Conservation (phyloP, 1,284 basidiomycete species). For the Leccinum brunneo-olivaceum region DNA sequence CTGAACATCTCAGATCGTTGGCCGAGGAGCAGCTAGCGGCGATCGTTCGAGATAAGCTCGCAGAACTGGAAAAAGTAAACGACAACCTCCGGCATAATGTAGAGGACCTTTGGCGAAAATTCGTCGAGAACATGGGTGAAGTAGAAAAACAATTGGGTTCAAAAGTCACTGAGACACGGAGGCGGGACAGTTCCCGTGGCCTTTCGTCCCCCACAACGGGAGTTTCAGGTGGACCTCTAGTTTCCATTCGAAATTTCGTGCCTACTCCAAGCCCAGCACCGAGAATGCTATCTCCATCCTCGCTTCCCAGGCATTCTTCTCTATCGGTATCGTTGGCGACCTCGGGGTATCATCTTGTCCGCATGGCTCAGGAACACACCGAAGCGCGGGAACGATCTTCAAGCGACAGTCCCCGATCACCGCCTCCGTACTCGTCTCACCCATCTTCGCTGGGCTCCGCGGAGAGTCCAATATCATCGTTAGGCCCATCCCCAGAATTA, state of each 20-base stretch:
- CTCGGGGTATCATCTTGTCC: slow-evolving; percentile 51
- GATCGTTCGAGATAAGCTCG: slow-evolving; percentile 50
- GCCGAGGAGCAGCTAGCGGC: slow-evolving; percentile 56
- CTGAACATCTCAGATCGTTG: slow-evolving; percentile 45
- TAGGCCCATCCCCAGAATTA: slow-evolving; percentile 29
- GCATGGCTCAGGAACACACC: slow-evolving; percentile 10
- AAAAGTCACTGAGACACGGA: slow-evolving; percentile 14
- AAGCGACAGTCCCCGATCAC: slow-evolving; percentile 24
- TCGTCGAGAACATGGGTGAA: slow-evolving; percentile 44
- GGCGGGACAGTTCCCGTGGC: slow-evolving; percentile 21
- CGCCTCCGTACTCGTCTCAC: slow-evolving; percentile 29
- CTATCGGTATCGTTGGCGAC: slow-evolving; percentile 65
- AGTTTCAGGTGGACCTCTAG: slow-evolving; percentile 19
- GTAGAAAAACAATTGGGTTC: slow-evolving; percentile 37
- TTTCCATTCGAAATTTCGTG: slow-evolving; percentile 47
- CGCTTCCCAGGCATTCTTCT: slow-evolving; percentile 45
- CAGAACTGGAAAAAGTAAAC: slow-evolving; percentile 53
- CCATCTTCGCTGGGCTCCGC: slow-evolving; percentile 27
- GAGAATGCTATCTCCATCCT: slow-evolving; percentile 31
- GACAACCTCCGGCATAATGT: slow-evolving; percentile 50
- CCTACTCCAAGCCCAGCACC: slow-evolving; percentile 39
- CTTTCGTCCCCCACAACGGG: slow-evolving; percentile 14
- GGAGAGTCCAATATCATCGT: slow-evolving; percentile 27
- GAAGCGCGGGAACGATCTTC: slow-evolving; percentile 10
- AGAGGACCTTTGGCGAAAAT: slow-evolving; percentile 57